Evolutionary conservation across 306 rosid genomes (phyloP).

Genomic region (Cicer yamashitae): DNA sequence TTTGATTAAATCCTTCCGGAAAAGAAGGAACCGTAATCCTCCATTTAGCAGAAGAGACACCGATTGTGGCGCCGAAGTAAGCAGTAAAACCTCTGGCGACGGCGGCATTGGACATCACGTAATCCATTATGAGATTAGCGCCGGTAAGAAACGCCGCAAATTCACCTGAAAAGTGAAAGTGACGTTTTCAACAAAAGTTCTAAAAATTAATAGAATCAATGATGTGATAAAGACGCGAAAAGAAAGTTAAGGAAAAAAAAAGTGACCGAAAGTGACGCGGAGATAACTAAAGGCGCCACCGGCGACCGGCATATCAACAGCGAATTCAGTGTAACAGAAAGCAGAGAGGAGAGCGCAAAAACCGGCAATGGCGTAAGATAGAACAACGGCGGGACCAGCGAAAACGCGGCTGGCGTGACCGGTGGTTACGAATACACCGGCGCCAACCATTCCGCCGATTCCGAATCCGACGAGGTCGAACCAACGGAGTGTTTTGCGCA

Average conservation of each 20-base stretch:
- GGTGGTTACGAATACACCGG: slow-evolving; percentile 88
- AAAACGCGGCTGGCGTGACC: slow-evolving; percentile 61
- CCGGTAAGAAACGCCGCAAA: slow-evolving; percentile 88
- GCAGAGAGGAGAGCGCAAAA: slow-evolving; percentile 92
- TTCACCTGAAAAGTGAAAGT: slow-evolving; percentile 60
- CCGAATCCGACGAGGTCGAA: slow-evolving; percentile 77
- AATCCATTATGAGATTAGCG: slow-evolving; percentile 83
- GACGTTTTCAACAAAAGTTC: not conserved
- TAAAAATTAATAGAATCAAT: not conserved
- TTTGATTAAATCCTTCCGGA: slow-evolving; percentile 72
- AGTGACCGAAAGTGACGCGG: slow-evolving; percentile 81
- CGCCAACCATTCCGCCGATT: slow-evolving; percentile 95
- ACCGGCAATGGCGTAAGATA: slow-evolving; percentile 97
- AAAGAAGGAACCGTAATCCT: slow-evolving; percentile 60
- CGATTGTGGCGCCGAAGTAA: slow-evolving; percentile 71
- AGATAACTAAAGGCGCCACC: slow-evolving; percentile 99
- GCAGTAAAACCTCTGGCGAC: slow-evolving; percentile 75
- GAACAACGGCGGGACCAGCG: slow-evolving; percentile 79
- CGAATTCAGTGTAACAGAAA: slow-evolving; percentile 96
- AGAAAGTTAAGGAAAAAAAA: not conserved
- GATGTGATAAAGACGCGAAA: not conserved
- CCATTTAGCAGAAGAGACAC: slow-evolving; percentile 78
- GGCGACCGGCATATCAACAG: slow-evolving; percentile 95
- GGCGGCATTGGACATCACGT: slow-evolving; percentile 98
- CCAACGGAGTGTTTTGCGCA: slow-evolving; percentile 83